A percentile compares a stretch with the other conserved stretches of the same genome.
Evolutionary conservation across 371 early-diverging fungal genomes (phyloP).

Genomic region (Ordospora pajunii): DNA sequence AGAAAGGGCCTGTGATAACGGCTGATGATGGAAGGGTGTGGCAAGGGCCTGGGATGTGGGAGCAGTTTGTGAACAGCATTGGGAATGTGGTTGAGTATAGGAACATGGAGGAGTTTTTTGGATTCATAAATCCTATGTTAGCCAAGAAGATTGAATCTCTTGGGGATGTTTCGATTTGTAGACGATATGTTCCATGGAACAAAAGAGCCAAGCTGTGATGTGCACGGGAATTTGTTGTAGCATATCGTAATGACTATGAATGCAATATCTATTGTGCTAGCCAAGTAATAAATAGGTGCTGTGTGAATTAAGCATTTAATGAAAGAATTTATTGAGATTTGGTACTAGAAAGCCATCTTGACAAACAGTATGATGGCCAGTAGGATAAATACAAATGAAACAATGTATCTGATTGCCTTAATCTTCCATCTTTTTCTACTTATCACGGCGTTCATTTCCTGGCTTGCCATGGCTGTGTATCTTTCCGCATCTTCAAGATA

Average conservation of each 20-base stretch:
- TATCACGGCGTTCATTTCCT: background rate
- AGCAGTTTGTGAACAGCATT: constrained; percentile 29
- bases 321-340: background rate
- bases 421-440: background rate
- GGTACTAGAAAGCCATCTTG: background rate
- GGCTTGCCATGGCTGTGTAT: background rate
- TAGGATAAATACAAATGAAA: background rate
- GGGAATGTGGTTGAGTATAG: constrained; percentile 10
- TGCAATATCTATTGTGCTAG: too few relatives aligned
- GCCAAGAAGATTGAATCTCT: constrained; percentile 47
- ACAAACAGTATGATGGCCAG: background rate
- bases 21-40: constrained; percentile 31
- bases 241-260: too few relatives aligned
- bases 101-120: constrained; percentile 51
- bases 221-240: background rate
- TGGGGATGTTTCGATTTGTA: constrained; percentile 45
- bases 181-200: constrained; percentile 34
- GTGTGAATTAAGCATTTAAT: background rate
- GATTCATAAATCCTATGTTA: constrained; percentile 37
- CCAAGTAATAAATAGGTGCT: too few relatives aligned
- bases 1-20: background rate
- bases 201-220: background rate
- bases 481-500: background rate
- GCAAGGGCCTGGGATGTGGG: constrained; percentile 34
- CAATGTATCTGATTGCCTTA: background rate